These are phyloP conservation scores for Asclepias syriaca DNA, from an alignment of 257 asterid genomes.

Conservation along the genomic window DNA sequence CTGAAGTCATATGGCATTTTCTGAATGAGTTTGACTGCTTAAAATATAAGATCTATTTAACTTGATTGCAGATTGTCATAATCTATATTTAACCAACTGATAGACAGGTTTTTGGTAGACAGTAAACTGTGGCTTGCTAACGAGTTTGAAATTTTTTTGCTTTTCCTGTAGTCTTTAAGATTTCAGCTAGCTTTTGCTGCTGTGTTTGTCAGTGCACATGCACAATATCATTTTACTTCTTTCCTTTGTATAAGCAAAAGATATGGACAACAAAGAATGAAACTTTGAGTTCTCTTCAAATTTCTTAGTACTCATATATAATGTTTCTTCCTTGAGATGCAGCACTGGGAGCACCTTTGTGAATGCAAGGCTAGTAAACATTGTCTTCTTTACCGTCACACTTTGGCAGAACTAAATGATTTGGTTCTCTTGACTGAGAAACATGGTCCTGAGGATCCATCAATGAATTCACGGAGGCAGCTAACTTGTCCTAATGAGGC, in stretches of 20 bases:
- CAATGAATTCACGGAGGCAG: conserved; percentile 34
- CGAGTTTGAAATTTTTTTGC: background rate
- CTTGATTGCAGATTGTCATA: background rate
- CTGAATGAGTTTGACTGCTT: background rate
- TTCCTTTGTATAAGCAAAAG: conserved; percentile 5
- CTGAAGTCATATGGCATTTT: background rate
- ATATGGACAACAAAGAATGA: conserved; percentile 16
- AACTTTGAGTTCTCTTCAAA: conserved; percentile 9
- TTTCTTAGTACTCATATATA: background rate
- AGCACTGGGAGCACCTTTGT: conserved; percentile 95
- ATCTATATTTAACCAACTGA: background rate
- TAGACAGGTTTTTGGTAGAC: background rate
- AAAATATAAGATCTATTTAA: background rate
- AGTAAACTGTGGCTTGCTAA: background rate
- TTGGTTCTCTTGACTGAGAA: conserved; percentile 48
- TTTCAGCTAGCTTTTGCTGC: background rate
- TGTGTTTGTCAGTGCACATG: background rate
- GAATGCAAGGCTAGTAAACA: conserved; percentile 77
- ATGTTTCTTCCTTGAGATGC: conserved; percentile 26
- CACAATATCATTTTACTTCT: background rate
- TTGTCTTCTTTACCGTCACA: conserved; percentile 72
- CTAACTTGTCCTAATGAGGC: conserved; percentile 30
- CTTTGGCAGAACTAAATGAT: conserved; percentile 67
- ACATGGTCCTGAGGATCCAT: conserved; percentile 32
- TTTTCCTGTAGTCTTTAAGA: background rate